Percentiles rank a stretch among this genome's conserved stretches.
phyloP scores from a whole-genome alignment of 495 filamentous ascomycete species.

The Talaromyces proteolyticus region DNA sequence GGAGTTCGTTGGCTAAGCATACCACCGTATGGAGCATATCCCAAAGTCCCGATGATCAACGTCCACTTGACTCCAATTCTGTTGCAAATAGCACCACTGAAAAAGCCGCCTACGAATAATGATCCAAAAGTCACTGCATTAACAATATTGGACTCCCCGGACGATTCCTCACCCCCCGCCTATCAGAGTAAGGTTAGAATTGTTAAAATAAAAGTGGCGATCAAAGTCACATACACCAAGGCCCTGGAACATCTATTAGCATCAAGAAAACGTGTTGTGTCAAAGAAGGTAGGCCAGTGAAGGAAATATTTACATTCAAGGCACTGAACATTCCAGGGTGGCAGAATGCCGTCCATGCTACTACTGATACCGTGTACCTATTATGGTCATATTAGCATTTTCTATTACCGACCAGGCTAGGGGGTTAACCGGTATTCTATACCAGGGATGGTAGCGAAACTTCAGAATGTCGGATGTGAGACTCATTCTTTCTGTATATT shows the following conservation, averaged over 20 bases:
- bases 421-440: no score
- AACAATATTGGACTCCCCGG: neutral
- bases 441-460: no score
- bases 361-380: neutral
- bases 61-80: neutral
- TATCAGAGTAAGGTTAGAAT: no score
- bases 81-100: neutral
- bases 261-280: no score
- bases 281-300: neutral
- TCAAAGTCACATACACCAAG: constrained; percentile 1
- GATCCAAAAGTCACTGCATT: constrained; percentile 1
- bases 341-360: constrained; percentile 3
- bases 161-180: neutral
- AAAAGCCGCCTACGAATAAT: neutral
- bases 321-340: neutral
- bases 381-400: no score
- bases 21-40: constrained; percentile 2
- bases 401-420: no score
- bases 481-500: no score
- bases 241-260: neutral
- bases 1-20: no score
- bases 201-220: no score
- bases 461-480: no score
- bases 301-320: neutral
- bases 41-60: neutral